Percentiles rank a stretch among this genome's conserved stretches.
Evolutionary conservation across 2,329 filamentous ascomycete species (phyloP).

Genomic region (Diaporthe sp.): DNA sequence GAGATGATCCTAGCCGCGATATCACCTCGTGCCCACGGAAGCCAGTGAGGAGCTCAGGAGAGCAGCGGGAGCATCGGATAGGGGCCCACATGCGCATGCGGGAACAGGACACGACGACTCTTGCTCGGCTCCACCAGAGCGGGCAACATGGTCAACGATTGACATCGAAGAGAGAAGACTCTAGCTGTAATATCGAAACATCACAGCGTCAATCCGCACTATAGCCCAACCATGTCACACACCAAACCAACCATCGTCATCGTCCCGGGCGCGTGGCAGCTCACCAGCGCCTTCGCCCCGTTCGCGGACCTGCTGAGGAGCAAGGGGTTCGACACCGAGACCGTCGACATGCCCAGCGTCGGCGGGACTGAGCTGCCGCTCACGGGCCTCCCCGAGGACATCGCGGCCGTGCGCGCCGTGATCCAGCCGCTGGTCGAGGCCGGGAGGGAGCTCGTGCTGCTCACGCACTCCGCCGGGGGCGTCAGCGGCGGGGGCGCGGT

Average conservation of each 20-base stretch:
- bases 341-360: conserved; percentile 30
- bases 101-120: conserved; percentile 3
- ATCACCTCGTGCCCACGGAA: conserved; percentile 2
- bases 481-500: conserved; percentile 55
- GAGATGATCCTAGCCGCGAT: not conserved
- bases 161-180: not conserved
- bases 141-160: not conserved
- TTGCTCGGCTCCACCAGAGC: not conserved
- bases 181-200: not conserved
- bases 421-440: conserved; percentile 47
- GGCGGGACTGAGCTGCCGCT: conserved; percentile 29
- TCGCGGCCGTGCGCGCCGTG: conserved; percentile 26
- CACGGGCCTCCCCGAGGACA: conserved; percentile 34
- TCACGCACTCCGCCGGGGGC: conserved; percentile 60
- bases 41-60: conserved; percentile 4
- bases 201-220: not conserved
- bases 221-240: conserved; percentile 8
- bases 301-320: conserved; percentile 20
- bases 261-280: conserved; percentile 35
- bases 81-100: conserved; percentile 7
- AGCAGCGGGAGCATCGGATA: not conserved
- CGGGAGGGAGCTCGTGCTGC: conserved; percentile 57
- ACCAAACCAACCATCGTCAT: conserved; percentile 34
- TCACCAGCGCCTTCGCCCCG: conserved; percentile 9
- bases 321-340: not conserved